Conservation (phyloP, 2,329 filamentous ascomycete genomes). For the Diaporthe capsici region DNA sequence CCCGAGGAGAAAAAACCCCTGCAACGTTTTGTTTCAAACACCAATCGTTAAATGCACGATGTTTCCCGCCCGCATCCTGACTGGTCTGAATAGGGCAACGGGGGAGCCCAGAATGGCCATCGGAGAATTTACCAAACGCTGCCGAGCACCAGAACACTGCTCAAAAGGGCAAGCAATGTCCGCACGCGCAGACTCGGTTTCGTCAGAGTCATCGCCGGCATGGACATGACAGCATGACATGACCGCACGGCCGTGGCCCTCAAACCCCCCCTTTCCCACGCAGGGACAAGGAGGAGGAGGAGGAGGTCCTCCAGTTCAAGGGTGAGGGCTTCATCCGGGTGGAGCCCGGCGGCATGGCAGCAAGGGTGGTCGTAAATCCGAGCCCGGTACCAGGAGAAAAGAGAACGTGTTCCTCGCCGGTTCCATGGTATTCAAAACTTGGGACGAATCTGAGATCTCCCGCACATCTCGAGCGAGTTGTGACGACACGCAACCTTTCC, state of each 20-base stretch:
- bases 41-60: slow-evolving; percentile 20
- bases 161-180: slow-evolving; percentile 34
- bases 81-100: slow-evolving; percentile 20
- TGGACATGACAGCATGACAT: not conserved
- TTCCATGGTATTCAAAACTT: not conserved
- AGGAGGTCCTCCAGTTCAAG: not conserved
- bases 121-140: slow-evolving; percentile 6
- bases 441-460: slow-evolving; percentile 25
- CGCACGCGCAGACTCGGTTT: not conserved
- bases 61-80: slow-evolving; percentile 25
- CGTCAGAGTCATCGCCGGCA: slow-evolving; percentile 3
- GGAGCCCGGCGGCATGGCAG: slow-evolving; percentile 15
- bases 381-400: slow-evolving; percentile 10
- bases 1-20: not conserved
- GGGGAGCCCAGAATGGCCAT: slow-evolving; percentile 10
- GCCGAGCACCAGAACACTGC: slow-evolving; percentile 10
- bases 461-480: slow-evolving; percentile 33
- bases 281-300: slow-evolving; percentile 15
- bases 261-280: slow-evolving; percentile 23
- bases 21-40: slow-evolving; percentile 39
- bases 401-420: slow-evolving; percentile 1
- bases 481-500: slow-evolving; percentile 20
- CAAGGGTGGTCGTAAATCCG: not conserved
- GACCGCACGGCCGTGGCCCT: not conserved
- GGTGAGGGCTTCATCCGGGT: slow-evolving; percentile 14